These are phyloP conservation scores for Metschnikowia henanensis DNA, from an alignment of 805 yeast genomes.

Conservation along the genomic window DNA sequence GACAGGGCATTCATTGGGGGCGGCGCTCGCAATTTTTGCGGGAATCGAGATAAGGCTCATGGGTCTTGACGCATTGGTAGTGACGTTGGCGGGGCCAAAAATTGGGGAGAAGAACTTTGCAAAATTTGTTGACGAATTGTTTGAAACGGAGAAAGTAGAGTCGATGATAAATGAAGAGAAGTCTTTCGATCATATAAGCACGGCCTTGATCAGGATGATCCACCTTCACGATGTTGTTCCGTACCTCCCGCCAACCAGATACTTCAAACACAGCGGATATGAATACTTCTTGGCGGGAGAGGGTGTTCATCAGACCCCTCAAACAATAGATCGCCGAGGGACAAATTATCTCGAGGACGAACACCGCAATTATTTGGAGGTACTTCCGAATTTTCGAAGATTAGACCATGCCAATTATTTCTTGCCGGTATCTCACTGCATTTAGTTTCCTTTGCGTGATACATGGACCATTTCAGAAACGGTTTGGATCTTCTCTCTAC, in stretches of 20 bases:
- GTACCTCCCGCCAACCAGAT: slow-evolving; percentile 51
- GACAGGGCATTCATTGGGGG: slow-evolving; percentile 79
- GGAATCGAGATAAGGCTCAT: slow-evolving; percentile 59
- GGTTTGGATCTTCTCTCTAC: slow-evolving; percentile 56
- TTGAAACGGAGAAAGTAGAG: slow-evolving; percentile 36
- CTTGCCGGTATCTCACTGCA: slow-evolving; percentile 15
- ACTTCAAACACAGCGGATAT: slow-evolving; percentile 49
- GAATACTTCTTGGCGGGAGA: slow-evolving; percentile 37
- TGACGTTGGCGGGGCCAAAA: slow-evolving; percentile 65
- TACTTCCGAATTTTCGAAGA: slow-evolving; percentile 17
- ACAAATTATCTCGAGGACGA: slow-evolving; percentile 16
- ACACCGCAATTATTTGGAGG: slow-evolving; percentile 8
- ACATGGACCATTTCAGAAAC: slow-evolving; percentile 47
- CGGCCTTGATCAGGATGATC: slow-evolving; percentile 48
- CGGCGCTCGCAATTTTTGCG: slow-evolving; percentile 61
- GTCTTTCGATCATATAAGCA: slow-evolving; percentile 15
- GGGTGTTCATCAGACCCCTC: slow-evolving; percentile 17
- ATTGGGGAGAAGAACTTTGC: slow-evolving; percentile 56
- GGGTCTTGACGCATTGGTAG: slow-evolving; percentile 54
- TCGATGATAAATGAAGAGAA: slow-evolving; percentile 21
- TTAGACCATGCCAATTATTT: slow-evolving; percentile 19
- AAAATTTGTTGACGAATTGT: slow-evolving; percentile 51
- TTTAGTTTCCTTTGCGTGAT: neutral
- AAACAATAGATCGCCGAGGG: slow-evolving; percentile 16
- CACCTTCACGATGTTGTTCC: slow-evolving; percentile 64